Base-by-base conservation (phyloP, 2,329 filamentous ascomycete species). In the Pestalotiopsis sp. region DNA sequence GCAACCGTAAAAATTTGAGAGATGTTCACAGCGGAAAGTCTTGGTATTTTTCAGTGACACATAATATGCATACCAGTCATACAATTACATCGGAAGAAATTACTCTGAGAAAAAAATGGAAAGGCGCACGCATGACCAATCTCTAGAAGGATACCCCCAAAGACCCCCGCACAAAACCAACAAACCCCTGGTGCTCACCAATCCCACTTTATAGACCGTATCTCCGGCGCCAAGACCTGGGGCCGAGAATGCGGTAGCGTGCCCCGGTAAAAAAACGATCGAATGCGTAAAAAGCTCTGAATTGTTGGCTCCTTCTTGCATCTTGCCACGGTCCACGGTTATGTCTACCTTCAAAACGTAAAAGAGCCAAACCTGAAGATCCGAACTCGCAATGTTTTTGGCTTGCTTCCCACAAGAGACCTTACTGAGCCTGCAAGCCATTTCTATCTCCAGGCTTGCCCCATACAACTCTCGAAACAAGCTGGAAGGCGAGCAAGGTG, bases 221-320 rank as follows among this genome's bases (percentile, higher is more conserved):
- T 52, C 45, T 23, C 59, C 59, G 31, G 59, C 23, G 59, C 59
- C 59, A 62, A 62, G 59, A 62, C 27, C 59, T 62, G 59, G 59
- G 59, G 59, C 36, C 59, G 59, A 62, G 31, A 36, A 27, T 27
- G 14, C 57, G 57, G 27, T 59, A 59, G 57, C 57, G 12, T 41
- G 59, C 59, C 59, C 59, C 59, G 59, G 59, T 40, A 38, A 62
- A 20, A 20, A 62, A 52, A 6, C 9, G 20, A 45, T 13, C 13
- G 41, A 14, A 13, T 17, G 13, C 41, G 13, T 17, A 13, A 45
- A 45, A 45, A 17, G 41, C 41, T 9, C 41, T 14, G 17, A 45
- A 45, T 17, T 52, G 17, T 20, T 36, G 31, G 31, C 31, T 36
- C 31, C 31, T 36, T 36, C 6, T 36, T 36, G 7, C 45, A 52